A percentile compares a stretch with the other conserved stretches of the same genome.
Conservation (phyloP, 73 alveolate species). For the Blepharisma japonicum region DNA sequence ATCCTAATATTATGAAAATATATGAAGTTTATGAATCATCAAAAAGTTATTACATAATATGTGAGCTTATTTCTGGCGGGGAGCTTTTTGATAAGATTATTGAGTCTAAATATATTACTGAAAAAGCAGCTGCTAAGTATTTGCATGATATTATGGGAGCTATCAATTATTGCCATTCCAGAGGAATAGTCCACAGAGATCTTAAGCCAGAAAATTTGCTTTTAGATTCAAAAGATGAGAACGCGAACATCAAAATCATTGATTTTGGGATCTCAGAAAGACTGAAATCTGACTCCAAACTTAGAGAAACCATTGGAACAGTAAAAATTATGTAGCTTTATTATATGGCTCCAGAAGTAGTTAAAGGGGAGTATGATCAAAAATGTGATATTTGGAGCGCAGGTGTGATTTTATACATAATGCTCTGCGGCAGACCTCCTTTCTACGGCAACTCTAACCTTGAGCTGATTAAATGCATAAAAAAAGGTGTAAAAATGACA, state of each 20-base stretch:
- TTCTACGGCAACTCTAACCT: not conserved
- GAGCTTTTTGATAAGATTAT: slow-evolving; percentile 35
- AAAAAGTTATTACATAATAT: slow-evolving; percentile 34
- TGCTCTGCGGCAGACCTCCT: slow-evolving; percentile 26
- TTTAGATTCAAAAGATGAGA: not conserved
- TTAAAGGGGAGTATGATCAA: not conserved
- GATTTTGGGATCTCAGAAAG: slow-evolving; percentile 28
- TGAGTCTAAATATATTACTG: not conserved
- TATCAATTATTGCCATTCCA: not conserved
- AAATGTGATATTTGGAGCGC: slow-evolving; percentile 25
- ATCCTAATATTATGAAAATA: slow-evolving; percentile 48
- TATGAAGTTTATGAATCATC: slow-evolving; percentile 38
- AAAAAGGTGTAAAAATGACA: not conserved
- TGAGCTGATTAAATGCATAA: not conserved
- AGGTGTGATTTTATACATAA: slow-evolving; percentile 24
- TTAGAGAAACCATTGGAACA: slow-evolving; percentile 5
- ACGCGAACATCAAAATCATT: not conserved
- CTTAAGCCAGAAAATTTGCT: slow-evolving; percentile 25
- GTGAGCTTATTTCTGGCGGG: slow-evolving; percentile 44
- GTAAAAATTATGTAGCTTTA: slow-evolving; percentile 27
- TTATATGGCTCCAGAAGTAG: slow-evolving; percentile 32
- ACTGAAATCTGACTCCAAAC: not conserved
- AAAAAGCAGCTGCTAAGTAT: slow-evolving; percentile 31
- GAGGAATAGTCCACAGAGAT: slow-evolving; percentile 24
- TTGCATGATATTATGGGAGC: slow-evolving; percentile 12